Percentiles rank a stretch among this genome's conserved stretches.
phyloP scores from a whole-genome alignment of 2,329 filamentous ascomycete genomes.

The Pezicula radicicola region DNA sequence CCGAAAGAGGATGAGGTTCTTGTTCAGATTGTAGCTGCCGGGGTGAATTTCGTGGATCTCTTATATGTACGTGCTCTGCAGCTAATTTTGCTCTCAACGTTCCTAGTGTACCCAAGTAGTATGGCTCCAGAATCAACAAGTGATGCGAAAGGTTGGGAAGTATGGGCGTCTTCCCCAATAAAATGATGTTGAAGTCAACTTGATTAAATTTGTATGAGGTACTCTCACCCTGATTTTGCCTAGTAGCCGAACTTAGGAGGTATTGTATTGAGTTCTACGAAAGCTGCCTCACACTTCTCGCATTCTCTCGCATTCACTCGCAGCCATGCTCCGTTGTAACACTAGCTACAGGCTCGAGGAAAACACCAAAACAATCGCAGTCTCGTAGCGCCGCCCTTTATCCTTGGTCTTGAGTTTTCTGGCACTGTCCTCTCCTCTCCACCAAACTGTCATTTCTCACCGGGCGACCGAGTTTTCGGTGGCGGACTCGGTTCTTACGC shows the following conservation, averaged over 20 bases:
- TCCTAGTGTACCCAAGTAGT: too few species aligned
- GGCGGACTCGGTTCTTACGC: conserved; percentile 48
- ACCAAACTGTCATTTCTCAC: conserved; percentile 30
- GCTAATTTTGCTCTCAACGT: too few species aligned
- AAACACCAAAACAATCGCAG: conserved; percentile 58
- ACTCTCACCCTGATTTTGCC: background rate
- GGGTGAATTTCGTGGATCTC: conserved; percentile 58
- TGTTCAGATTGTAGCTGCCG: conserved; percentile 49
- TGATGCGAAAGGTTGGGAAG: too few species aligned
- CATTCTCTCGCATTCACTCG: background rate
- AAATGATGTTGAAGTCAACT: too few species aligned
- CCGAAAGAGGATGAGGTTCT: conserved; percentile 35
- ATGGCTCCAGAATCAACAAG: too few species aligned
- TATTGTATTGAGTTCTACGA: background rate
- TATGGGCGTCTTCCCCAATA: too few species aligned
- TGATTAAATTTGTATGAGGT: background rate
- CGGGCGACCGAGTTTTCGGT: conserved; percentile 53
- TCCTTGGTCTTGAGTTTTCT: conserved; percentile 57
- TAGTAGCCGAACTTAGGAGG: too few species aligned
- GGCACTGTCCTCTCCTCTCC: conserved; percentile 45
- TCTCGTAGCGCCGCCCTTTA: conserved; percentile 54
- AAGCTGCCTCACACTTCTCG: background rate
- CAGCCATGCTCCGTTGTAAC: conserved; percentile 3
- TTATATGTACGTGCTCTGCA: conserved; percentile 40
- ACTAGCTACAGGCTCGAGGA: conserved; percentile 40